Base-by-base conservation (phyloP, 2,329 filamentous ascomycete genomes). In the Lecanicillium sp. region DNA sequence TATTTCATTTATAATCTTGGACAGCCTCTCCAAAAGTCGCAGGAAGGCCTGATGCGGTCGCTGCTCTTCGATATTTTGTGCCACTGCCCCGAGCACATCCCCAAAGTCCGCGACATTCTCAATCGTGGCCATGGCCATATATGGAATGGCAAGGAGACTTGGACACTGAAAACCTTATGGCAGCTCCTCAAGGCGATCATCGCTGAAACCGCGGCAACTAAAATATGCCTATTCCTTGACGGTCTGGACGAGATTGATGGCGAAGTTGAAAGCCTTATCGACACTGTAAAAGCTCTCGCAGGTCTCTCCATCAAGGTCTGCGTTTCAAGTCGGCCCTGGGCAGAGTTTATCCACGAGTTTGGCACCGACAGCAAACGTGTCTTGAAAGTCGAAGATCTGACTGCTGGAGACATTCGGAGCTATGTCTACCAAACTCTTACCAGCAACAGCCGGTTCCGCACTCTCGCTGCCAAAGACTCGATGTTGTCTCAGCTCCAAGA, bases 1-100 rank as follows among this genome's bases (percentile, higher is more conserved):
- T 60, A 57, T 37, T 67, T 55, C 47, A 64, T 65, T 37, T 64
- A 59, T 58, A 51, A 44, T 15, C 31, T 49, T 0, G 61, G 63
- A 0, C 46, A 42, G 1, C 5, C 30, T 0, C 27, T 58, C 15
- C 60, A 68, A 36, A 59, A 51, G 37, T 60, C 59, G 0, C 43
- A 53, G 3, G 41, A 53, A 9, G 64, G 64, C 0, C 48, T 68
- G 0, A 39, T 62, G 0, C 49, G 54, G 9, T 49, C 55, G 0
- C 40, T 47, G 53, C 44, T 67, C 0, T 58, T 53, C 33, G 48
- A 64, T 3, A 46, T 56, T 14, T 42, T 55, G 9, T 41, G 36
- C 4, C 36, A 46, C 12, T 37, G 17, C 12, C 54, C 46, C 1
- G 37, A 39, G 12, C 39, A 53, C 10, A 47, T 55, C 14, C 7